A percentile compares a stretch with the other conserved stretches of the same genome.
Evolutionary conservation across 306 rosid species (phyloP).

Genomic region (Casuarina cunninghamiana): DNA sequence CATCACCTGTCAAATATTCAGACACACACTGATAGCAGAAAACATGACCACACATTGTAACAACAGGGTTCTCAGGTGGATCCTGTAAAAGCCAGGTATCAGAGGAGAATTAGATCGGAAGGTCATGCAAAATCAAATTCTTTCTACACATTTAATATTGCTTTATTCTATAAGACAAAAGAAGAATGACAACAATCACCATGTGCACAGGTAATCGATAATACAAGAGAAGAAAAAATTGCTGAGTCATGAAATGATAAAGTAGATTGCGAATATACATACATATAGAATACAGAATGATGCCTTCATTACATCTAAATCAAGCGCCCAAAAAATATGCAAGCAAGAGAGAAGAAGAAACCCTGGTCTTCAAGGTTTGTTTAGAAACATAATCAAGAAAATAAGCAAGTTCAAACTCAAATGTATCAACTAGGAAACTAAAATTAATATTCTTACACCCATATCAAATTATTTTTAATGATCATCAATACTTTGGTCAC

Average conservation of each 20-base stretch:
- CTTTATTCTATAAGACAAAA: neutral
- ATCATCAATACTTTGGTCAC: conserved; percentile 1
- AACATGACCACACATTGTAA: conserved; percentile 91
- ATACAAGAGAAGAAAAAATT: neutral
- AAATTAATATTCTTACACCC: neutral
- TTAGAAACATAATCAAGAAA: neutral
- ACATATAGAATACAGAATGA: neutral
- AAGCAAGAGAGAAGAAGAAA: neutral
- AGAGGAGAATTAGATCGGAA: conserved; percentile 31
- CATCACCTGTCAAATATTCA: conserved; percentile 76
- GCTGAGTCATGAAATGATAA: neutral
- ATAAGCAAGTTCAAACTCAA: neutral
- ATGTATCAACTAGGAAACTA: neutral
- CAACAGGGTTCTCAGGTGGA: conserved; percentile 80
- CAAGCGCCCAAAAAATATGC: neutral
- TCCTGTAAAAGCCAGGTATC: conserved; percentile 59
- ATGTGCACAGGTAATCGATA: neutral
- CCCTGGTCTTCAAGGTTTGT: neutral
- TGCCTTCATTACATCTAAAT: neutral
- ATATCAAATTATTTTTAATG: neutral
- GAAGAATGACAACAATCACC: neutral
- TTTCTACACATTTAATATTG: neutral
- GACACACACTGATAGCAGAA: conserved; percentile 92
- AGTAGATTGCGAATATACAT: neutral
- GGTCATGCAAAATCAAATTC: neutral